These are phyloP conservation scores for Lithospermum erythrorhizon DNA, from an alignment of 257 asterid species.

Conservation along the genomic window DNA sequence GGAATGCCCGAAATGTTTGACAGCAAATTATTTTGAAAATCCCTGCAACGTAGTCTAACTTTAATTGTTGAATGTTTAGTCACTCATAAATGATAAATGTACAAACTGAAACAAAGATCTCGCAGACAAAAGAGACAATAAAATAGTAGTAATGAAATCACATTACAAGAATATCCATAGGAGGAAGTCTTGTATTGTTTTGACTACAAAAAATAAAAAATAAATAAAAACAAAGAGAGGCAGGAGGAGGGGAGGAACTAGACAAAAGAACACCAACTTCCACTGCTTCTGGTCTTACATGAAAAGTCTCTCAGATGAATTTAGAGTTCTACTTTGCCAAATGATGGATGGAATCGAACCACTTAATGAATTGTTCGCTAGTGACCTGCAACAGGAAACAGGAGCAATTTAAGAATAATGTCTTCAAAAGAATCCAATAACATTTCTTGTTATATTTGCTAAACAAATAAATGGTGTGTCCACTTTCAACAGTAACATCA, in stretches of 20 bases:
- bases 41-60: slow-evolving; percentile 42
- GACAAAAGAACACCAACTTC: not conserved
- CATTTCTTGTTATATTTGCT: too few species aligned
- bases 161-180: not conserved
- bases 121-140: not conserved
- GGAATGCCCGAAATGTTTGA: slow-evolving; percentile 46
- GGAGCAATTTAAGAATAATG: not conserved
- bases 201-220: too few species aligned
- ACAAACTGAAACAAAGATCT: not conserved
- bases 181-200: not conserved
- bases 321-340: slow-evolving; percentile 66
- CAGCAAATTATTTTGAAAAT: slow-evolving; percentile 51
- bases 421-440: too few species aligned
- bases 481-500: not conserved
- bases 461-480: not conserved
- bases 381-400: slow-evolving; percentile 46
- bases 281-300: slow-evolving; percentile 45
- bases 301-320: slow-evolving; percentile 45
- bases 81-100: too few species aligned
- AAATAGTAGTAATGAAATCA: not conserved
- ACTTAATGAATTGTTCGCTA: slow-evolving; percentile 56
- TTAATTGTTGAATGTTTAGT: not conserved
- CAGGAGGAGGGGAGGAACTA: too few species aligned
- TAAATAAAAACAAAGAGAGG: too few species aligned
- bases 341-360: slow-evolving; percentile 78